Base-by-base conservation (phyloP, 2,329 filamentous ascomycete species). In the Colletotrichum lindemuthianum region DNA sequence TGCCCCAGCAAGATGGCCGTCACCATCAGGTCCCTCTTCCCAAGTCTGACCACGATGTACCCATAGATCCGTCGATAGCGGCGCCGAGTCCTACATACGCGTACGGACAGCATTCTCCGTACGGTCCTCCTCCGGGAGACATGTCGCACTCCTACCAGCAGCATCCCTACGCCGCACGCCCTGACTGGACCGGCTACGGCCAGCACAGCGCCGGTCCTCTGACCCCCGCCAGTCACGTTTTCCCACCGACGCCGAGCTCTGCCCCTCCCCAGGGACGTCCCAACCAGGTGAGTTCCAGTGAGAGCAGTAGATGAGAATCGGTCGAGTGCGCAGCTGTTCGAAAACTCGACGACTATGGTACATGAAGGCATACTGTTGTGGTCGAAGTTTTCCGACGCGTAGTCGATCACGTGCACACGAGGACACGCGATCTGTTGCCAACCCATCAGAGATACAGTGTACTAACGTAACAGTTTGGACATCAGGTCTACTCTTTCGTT, bases 11-110 rank as follows among this genome's bases (percentile, higher is more conserved):
- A 87, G 91, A 93, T 92, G 91, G 80, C 76, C 84, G 86, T 83
- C 90, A 85, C 86, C 88, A 91, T 90, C 90, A 90, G 84, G 86
- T 87, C 83, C 84, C 86, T 79, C 85, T 88, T 86, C 86, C 90
- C 82, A 94, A 93, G 82, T 96, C 94, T 97, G 92, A 97, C 93
- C 88, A 87, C 88, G 90, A 93, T 89, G 89, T 96, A 85, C 93
- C 93, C 90, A 94, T 97, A 97, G 95, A 97, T 96, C 93, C 94
- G 75, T 96, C 93, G 79, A 97, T 97, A 78, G 92, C 93, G 79
- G 90, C 92, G 74, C 92, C 93, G 76, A 97, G 93, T 85, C 94
- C 95, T 66, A 94, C 92, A 73, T 97, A 97, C 78, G 87, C 92
- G 72, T 91, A 93, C 73, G 82, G 85, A 68, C 89, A 91, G 77